Percentiles rank a stretch among this genome's conserved stretches.
phyloP scores from a whole-genome alignment of 305 asterid species.

The Fraxinus albicans region DNA sequence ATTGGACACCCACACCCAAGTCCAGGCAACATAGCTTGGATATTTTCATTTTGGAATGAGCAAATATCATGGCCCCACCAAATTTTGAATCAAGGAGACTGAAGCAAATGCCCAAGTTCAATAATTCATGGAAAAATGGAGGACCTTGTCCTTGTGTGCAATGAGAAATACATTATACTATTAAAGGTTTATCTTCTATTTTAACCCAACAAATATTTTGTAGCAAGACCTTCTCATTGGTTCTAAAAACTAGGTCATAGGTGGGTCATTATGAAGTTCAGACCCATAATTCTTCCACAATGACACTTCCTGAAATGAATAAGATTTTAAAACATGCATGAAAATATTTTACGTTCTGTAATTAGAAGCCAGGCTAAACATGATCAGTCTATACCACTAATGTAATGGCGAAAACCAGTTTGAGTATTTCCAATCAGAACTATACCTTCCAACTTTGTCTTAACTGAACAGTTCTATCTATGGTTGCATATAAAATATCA shows the following conservation, averaged over 20 bases:
- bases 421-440: constrained; percentile 3
- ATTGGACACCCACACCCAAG: background rate
- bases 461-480: background rate
- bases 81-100: background rate
- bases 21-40: background rate
- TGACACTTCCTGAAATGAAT: background rate
- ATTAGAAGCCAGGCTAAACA: background rate
- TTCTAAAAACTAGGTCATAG: background rate
- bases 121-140: background rate
- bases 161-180: background rate
- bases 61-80: background rate
- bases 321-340: background rate
- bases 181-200: background rate
- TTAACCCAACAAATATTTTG: background rate
- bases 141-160: background rate
- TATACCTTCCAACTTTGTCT: constrained; percentile 8
- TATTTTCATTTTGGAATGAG: background rate
- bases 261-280: background rate
- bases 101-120: background rate
- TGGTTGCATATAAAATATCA: background rate
- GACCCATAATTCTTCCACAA: background rate
- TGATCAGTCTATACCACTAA: background rate
- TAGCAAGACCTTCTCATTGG: background rate
- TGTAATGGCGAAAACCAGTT: background rate
- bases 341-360: background rate